Conservation (phyloP, 75 land plant species). For the Larix kaempferi region DNA sequence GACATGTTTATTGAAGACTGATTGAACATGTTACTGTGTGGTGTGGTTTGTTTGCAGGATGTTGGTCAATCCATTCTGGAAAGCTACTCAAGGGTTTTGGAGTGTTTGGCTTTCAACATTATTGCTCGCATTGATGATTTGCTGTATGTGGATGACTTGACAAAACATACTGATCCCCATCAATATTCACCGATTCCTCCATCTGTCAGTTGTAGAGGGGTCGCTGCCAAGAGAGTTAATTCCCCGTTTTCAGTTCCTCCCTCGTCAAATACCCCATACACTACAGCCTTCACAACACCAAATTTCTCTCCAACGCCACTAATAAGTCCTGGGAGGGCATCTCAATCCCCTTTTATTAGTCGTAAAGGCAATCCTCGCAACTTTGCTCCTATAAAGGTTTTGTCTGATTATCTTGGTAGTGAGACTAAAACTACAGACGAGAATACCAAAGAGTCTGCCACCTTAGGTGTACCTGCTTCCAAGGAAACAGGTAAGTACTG, state of each 20-base stretch:
- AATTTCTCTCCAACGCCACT: constrained; percentile 46
- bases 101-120: constrained; percentile 90
- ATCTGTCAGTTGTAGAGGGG: constrained; percentile 30
- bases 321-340: constrained; percentile 39
- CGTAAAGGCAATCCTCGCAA: constrained; percentile 6
- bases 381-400: constrained; percentile 12
- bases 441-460: constrained; percentile 1
- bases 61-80: constrained; percentile 95
- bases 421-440: constrained; percentile 8
- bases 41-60: constrained; percentile 52
- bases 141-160: constrained; percentile 70
- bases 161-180: constrained; percentile 48
- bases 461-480: background rate
- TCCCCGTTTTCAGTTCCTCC: constrained; percentile 30
- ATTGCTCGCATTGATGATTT: constrained; percentile 92
- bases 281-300: constrained; percentile 45
- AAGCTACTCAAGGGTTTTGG: constrained; percentile 95
- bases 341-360: constrained; percentile 35
- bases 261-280: constrained; percentile 49
- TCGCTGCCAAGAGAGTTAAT: constrained; percentile 33
- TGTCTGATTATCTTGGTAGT: constrained; percentile 22
- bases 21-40: background rate
- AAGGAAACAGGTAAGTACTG: constrained; percentile 4
- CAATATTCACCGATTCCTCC: constrained; percentile 22
- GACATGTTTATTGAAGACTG: background rate